These are phyloP conservation scores for Trypanosoma cruzi DNA, from an alignment of 208 protist genomes.

Conservation along the genomic window DNA sequence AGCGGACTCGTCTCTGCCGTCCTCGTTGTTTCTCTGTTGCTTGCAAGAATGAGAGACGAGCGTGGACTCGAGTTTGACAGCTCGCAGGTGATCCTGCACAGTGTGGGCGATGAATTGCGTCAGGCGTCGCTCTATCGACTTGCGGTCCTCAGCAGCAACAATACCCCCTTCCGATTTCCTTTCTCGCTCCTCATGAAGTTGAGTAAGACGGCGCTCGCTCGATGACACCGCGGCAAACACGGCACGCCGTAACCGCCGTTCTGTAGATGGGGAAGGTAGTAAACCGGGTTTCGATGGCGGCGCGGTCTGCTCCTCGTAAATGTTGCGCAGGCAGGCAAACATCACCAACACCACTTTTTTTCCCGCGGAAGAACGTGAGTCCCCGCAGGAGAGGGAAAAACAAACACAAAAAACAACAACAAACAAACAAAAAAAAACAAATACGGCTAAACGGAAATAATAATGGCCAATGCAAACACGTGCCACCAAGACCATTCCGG, in stretches of 20 bases:
- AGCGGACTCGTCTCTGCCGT: background rate
- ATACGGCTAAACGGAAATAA: background rate
- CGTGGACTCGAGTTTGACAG: conserved; percentile 10
- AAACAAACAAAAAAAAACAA: no score
- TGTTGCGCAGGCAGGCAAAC: conserved; percentile 30
- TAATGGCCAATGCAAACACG: no score
- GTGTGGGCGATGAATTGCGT: conserved; percentile 9
- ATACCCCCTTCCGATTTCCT: background rate
- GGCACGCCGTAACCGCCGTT: conserved; percentile 3
- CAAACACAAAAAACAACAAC: conserved; percentile 4
- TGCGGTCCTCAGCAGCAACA: no score
- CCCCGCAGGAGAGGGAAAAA: conserved; percentile 2
- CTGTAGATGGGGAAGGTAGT: background rate
- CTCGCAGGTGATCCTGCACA: conserved; percentile 19
- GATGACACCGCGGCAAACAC: conserved; percentile 8
- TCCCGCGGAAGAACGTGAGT: background rate
- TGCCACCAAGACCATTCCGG: no score
- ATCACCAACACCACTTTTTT: background rate
- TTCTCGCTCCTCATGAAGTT: conserved; percentile 9
- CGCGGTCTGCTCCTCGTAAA: conserved; percentile 20
- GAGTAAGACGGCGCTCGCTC: conserved; percentile 20
- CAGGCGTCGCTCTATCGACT: background rate
- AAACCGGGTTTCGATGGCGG: background rate
- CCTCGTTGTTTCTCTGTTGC: conserved; percentile 1
- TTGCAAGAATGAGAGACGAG: no score